Conservation (phyloP, 192 early-diverging fungal species). For the Coemansia sp. region DNA sequence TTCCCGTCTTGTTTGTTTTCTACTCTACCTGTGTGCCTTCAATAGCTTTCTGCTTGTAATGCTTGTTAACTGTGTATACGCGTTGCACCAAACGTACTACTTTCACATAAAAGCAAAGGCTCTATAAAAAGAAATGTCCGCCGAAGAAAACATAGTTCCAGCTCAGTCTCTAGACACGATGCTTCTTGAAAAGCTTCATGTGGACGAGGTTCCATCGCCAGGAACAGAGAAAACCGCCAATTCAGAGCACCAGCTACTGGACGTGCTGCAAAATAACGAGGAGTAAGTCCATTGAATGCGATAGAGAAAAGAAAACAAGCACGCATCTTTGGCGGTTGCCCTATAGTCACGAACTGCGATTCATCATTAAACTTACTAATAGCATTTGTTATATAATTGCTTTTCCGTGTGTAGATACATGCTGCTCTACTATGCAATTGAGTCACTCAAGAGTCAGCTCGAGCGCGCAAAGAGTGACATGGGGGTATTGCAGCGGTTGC, state of each 20-base stretch:
- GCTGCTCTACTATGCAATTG: conserved; percentile 39
- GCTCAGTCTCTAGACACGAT: background rate
- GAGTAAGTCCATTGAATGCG: conserved; percentile 23
- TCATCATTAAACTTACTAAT: background rate
- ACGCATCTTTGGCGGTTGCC: background rate
- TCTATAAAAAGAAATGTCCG: conserved; percentile 14
- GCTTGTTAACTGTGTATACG: conserved; percentile 4
- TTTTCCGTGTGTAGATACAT: conserved; percentile 27
- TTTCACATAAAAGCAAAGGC: conserved; percentile 1
- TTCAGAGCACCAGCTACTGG: background rate
- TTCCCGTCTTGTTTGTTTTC: background rate
- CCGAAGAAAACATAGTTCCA: conserved; percentile 24
- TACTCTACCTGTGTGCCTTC: background rate
- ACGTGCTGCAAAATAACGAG: conserved; percentile 41
- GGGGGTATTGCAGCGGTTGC: conserved; percentile 23
- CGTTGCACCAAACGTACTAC: conserved; percentile 11
- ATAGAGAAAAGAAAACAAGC: background rate
- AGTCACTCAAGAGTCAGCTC: conserved; percentile 48
- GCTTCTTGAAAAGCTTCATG: background rate
- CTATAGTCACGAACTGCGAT: background rate
- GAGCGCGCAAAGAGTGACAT: conserved; percentile 48
- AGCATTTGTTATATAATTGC: background rate
- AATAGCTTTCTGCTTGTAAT: conserved; percentile 3
- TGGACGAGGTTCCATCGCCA: conserved; percentile 10
- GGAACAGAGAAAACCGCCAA: conserved; percentile 7